phyloP scores from a whole-genome alignment of 164 flowering plant genomes.

The Tetracentron sinense region DNA sequence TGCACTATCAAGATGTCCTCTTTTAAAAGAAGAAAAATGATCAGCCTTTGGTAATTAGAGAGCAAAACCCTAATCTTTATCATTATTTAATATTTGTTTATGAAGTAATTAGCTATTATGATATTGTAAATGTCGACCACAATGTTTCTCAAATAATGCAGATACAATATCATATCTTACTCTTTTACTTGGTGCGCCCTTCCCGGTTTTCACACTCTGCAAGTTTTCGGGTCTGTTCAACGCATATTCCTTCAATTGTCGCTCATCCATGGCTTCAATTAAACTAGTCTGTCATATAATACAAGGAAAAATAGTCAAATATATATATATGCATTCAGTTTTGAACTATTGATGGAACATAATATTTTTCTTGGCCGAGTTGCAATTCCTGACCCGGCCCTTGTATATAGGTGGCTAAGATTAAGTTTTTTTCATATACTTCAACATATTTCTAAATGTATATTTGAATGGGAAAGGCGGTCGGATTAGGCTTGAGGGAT shows the following conservation, averaged over 20 bases:
- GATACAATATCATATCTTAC: constrained; percentile 17
- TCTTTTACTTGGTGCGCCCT: constrained; percentile 22
- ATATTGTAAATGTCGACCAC: neutral
- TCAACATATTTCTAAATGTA: too few species aligned
- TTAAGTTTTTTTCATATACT: too few species aligned
- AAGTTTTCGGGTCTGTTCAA: constrained; percentile 29
- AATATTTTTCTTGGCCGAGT: neutral
- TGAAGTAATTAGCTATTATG: neutral
- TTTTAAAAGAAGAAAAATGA: neutral
- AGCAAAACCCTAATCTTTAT: too few species aligned
- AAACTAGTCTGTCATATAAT: constrained; percentile 23
- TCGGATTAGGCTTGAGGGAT: too few species aligned
- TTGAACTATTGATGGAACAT: neutral
- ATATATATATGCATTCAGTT: neutral
- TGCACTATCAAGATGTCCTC: constrained; percentile 3
- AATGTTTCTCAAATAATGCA: neutral
- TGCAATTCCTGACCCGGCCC: neutral
- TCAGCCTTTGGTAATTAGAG: neutral
- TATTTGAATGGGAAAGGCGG: too few species aligned
- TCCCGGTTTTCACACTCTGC: constrained; percentile 26
- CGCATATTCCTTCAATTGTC: constrained; percentile 35
- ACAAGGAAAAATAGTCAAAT: neutral
- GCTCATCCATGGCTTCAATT: constrained; percentile 37
- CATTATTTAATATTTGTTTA: neutral
- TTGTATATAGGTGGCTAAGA: too few species aligned